phyloP scores from a whole-genome alignment of 1,284 basidiomycete genomes.

The Meripilus lineatus region DNA sequence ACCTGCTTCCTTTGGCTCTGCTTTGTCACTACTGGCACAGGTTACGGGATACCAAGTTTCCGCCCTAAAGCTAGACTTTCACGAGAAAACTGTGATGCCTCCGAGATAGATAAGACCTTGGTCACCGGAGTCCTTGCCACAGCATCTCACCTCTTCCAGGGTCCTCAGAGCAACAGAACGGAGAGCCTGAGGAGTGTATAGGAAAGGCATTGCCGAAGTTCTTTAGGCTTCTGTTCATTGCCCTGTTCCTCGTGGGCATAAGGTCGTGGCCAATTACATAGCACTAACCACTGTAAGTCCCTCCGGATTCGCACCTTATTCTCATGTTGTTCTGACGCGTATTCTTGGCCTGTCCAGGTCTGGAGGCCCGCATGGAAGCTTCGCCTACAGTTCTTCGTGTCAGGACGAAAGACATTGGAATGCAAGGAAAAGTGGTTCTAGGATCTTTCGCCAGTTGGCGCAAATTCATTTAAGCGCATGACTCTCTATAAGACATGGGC shows the following conservation, averaged over 20 bases:
- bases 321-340: not conserved
- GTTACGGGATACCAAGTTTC: too few species aligned
- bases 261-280: conserved; percentile 59
- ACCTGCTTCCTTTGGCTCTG: too few species aligned
- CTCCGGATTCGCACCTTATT: not conserved
- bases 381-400: conserved; percentile 33
- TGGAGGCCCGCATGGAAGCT: conserved; percentile 43
- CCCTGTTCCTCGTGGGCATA: conserved; percentile 46
- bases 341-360: conserved; percentile 32
- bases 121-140: too few species aligned
- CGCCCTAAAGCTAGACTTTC: too few species aligned
- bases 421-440: conserved; percentile 36
- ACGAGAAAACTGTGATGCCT: too few species aligned
- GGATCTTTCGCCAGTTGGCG: conserved; percentile 49
- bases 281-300: conserved; percentile 70
- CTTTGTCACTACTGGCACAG: too few species aligned
- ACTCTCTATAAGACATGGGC: conserved; percentile 45
- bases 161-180: too few species aligned
- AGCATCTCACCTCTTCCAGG: too few species aligned
- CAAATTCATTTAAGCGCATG: conserved; percentile 45
- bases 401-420: conserved; percentile 22
- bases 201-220: not conserved
- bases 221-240: conserved; percentile 10
- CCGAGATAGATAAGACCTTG: too few species aligned
- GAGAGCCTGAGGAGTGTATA: too few species aligned